Evolutionary conservation across 2,329 filamentous ascomycete species (phyloP).

Genomic region (Pyricularia grisea): DNA sequence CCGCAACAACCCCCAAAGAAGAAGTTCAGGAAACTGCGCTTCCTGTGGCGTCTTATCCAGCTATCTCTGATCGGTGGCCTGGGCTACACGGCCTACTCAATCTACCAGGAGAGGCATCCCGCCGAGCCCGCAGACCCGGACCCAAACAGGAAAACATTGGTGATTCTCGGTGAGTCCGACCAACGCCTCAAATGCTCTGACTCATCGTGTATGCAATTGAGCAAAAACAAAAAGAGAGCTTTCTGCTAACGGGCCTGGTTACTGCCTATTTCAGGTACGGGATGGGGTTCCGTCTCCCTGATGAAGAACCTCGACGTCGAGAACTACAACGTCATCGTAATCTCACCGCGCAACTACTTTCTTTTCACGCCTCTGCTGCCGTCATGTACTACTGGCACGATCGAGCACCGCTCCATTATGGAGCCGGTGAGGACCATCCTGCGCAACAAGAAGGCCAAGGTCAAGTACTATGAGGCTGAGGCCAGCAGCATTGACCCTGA

Average conservation of each 20-base stretch:
- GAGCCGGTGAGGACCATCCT: conserved; percentile 95
- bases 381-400: conserved; percentile 92
- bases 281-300: conserved; percentile 91
- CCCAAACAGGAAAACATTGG: conserved; percentile 90
- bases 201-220: neutral
- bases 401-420: conserved; percentile 99
- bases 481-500: conserved; percentile 91
- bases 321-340: conserved; percentile 97
- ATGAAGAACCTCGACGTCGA: conserved; percentile 98
- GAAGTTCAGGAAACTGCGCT: conserved; percentile 63
- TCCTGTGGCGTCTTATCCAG: conserved; percentile 76
- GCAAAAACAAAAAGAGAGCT: neutral
- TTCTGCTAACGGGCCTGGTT: conserved; percentile 13
- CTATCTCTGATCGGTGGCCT: conserved; percentile 61
- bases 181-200: conserved; percentile 6
- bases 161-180: conserved; percentile 66
- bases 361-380: conserved; percentile 96
- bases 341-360: conserved; percentile 99
- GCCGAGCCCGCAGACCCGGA: conserved; percentile 70
- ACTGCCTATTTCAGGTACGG: conserved; percentile 56
- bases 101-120: conserved; percentile 77
- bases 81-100: conserved; percentile 66
- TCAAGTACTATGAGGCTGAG: conserved; percentile 97
- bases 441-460: conserved; percentile 84
- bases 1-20: conserved; percentile 27